These are phyloP conservation scores for Aspergillus ibericus DNA, from an alignment of 2,329 filamentous ascomycete species.

Conservation along the genomic window DNA sequence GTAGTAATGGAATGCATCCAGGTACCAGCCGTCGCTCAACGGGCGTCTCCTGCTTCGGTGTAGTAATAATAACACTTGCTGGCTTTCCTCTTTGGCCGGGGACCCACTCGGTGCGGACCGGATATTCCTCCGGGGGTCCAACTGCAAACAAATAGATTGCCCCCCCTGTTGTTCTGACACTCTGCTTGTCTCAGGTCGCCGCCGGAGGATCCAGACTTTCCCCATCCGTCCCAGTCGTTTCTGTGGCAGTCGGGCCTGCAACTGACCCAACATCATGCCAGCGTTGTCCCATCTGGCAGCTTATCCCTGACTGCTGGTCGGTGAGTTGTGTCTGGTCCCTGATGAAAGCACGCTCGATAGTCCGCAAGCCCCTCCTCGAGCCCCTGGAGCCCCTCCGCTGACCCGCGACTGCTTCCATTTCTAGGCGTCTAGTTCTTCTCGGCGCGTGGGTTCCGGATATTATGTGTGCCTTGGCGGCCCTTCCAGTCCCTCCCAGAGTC, in stretches of 20 bases:
- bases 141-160: not conserved
- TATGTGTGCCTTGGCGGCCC: not conserved
- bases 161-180: slow-evolving; percentile 5
- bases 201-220: not conserved
- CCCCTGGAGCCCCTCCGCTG: no score
- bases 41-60: no score
- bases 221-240: not conserved
- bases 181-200: slow-evolving; percentile 5
- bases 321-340: no score
- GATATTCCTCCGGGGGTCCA: not conserved
- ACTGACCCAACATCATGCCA: no score
- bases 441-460: not conserved
- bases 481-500: not conserved
- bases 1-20: not conserved
- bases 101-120: slow-evolving; percentile 9
- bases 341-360: no score
- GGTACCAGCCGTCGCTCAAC: not conserved
- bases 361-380: no score
- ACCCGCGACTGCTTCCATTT: no score
- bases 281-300: no score
- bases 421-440: not conserved
- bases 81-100: not conserved
- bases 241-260: no score
- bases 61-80: no score
- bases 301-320: no score